phyloP scores from a whole-genome alignment of 129 eudicot species.

The Centaurea solstitialis region DNA sequence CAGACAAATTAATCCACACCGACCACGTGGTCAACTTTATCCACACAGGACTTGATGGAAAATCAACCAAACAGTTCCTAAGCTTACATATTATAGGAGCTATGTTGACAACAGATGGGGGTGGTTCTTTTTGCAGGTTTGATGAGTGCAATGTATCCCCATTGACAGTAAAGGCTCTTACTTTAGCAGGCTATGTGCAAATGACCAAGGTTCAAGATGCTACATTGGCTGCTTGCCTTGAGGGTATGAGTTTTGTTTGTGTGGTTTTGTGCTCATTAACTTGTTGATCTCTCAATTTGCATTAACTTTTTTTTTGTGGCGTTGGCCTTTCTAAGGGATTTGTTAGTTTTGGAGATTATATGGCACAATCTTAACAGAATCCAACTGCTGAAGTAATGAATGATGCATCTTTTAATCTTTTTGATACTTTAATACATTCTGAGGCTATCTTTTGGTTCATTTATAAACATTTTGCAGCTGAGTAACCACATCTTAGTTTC shows the following conservation, averaged over 20 bases:
- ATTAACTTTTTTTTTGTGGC: background rate
- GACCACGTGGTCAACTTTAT: too few relatives aligned
- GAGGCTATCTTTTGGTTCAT: background rate
- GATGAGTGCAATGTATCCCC: constrained; percentile 83
- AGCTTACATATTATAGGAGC: background rate
- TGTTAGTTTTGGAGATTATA: background rate
- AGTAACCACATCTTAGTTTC: constrained; percentile 10
- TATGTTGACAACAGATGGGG: background rate
- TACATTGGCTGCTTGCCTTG: constrained; percentile 69
- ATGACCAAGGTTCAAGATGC: constrained; percentile 96
- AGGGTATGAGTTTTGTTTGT: constrained; percentile 47
- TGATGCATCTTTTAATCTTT: background rate
- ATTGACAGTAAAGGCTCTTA: constrained; percentile 75
- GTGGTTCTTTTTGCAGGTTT: constrained; percentile 56
- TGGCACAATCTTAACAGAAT: background rate
- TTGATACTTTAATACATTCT: background rate
- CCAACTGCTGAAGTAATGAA: background rate
- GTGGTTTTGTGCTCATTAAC: background rate
- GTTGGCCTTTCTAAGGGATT: background rate
- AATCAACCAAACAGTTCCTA: too few relatives aligned
- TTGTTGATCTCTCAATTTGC: background rate
- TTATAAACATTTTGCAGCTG: background rate
- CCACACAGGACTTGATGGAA: too few relatives aligned
- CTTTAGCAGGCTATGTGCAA: constrained; percentile 82
- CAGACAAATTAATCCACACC: too few relatives aligned